phyloP scores from a whole-genome alignment of 805 yeast species.

The Candida maltosa region DNA sequence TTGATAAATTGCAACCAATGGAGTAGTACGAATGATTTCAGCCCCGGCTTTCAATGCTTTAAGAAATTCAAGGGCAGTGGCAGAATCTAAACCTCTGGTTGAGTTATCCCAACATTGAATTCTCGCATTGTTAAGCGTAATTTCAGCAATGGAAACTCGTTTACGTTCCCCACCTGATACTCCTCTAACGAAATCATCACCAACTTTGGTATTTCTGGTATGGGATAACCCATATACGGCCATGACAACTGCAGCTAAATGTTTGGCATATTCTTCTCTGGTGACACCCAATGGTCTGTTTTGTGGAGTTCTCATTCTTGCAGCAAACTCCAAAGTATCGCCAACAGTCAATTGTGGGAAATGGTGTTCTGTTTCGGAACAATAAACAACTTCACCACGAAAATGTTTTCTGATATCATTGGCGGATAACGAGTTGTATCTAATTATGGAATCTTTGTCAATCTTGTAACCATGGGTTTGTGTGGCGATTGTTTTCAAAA shows the following conservation, averaged over 20 bases:
- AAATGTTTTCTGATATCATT: slow-evolving; percentile 25
- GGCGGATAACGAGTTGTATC: slow-evolving; percentile 31
- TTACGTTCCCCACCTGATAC: slow-evolving; percentile 86
- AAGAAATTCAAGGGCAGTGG: slow-evolving; percentile 76
- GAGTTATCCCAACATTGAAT: slow-evolving; percentile 67
- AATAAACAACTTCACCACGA: slow-evolving; percentile 38
- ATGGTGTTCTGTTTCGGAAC: slow-evolving; percentile 55
- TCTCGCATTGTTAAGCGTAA: slow-evolving; percentile 59
- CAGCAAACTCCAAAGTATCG: slow-evolving; percentile 54
- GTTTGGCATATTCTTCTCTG: slow-evolving; percentile 33
- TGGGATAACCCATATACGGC: slow-evolving; percentile 49
- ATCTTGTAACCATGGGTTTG: slow-evolving; percentile 35
- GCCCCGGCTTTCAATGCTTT: slow-evolving; percentile 66
- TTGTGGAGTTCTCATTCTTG: slow-evolving; percentile 45
- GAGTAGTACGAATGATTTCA: slow-evolving; percentile 45
- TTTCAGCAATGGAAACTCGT: slow-evolving; percentile 81
- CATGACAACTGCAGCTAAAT: slow-evolving; percentile 40
- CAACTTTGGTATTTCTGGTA: slow-evolving; percentile 57
- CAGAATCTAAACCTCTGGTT: slow-evolving; percentile 81
- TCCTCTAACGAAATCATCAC: slow-evolving; percentile 65
- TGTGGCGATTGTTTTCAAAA: slow-evolving; percentile 35
- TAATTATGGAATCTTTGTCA: slow-evolving; percentile 25
- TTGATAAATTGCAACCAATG: slow-evolving; percentile 58
- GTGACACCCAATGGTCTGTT: slow-evolving; percentile 33
- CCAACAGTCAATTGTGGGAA: slow-evolving; percentile 54